These are phyloP conservation scores for Naegleria lovaniensis DNA, from an alignment of 208 protist genomes.

Conservation along the genomic window DNA sequence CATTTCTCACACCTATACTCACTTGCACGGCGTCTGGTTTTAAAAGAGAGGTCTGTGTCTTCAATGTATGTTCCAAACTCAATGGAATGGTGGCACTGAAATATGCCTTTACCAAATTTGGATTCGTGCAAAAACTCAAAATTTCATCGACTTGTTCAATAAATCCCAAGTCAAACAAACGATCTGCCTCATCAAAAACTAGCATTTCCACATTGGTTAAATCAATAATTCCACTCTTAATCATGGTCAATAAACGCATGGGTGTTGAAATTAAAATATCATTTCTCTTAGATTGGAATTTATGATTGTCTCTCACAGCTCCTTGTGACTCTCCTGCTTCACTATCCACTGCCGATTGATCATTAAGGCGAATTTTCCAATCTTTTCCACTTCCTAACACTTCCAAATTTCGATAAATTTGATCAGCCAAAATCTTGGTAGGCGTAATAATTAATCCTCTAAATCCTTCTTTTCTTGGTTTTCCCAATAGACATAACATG, in stretches of 20 bases:
- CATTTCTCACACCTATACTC: constrained; percentile 72
- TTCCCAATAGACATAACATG: constrained; percentile 74
- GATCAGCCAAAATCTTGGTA: constrained; percentile 89
- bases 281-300: constrained; percentile 38
- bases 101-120: constrained; percentile 67
- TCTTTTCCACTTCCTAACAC: constrained; percentile 66
- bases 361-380: constrained; percentile 62
- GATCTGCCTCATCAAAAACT: constrained; percentile 96
- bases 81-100: constrained; percentile 89
- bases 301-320: background rate
- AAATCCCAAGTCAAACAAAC: constrained; percentile 81
- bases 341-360: constrained; percentile 33
- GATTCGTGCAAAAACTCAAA: constrained; percentile 63
- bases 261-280: constrained; percentile 83
- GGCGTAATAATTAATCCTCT: constrained; percentile 86
- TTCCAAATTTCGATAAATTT: constrained; percentile 85
- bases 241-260: constrained; percentile 2
- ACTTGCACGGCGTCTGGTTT: constrained; percentile 78
- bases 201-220: constrained; percentile 80
- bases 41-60: constrained; percentile 72
- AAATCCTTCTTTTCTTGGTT: constrained; percentile 65
- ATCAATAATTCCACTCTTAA: constrained; percentile 72
- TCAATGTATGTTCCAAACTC: constrained; percentile 63
- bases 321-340: background rate
- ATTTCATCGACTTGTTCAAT: constrained; percentile 55